Percentiles rank a stretch among this genome's conserved stretches.
These are phyloP conservation scores for Botrytis fragariae DNA, from an alignment of 2,329 filamentous ascomycete genomes.

Conservation along the genomic window DNA sequence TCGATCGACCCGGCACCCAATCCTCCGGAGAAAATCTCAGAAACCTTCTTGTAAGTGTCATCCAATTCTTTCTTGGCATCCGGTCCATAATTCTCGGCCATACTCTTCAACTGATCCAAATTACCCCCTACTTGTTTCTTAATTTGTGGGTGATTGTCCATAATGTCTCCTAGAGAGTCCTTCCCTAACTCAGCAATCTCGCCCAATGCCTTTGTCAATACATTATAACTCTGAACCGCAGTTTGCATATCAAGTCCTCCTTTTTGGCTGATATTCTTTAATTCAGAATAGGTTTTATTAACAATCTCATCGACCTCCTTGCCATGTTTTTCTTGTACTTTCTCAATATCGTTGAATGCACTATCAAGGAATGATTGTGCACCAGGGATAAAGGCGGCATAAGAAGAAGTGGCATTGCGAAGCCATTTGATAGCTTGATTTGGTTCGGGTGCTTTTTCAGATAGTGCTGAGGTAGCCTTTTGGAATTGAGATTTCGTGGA, in stretches of 20 bases:
- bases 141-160: conserved; percentile 70
- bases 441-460: conserved; percentile 60
- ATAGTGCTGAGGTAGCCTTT: conserved; percentile 57
- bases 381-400: conserved; percentile 70
- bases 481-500: conserved; percentile 61
- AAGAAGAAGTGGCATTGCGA: conserved; percentile 63
- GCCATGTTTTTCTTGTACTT: conserved; percentile 63
- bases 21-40: conserved; percentile 61
- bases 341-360: conserved; percentile 69
- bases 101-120: conserved; percentile 65
- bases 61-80: conserved; percentile 76
- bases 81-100: conserved; percentile 68
- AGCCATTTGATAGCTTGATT: conserved; percentile 67
- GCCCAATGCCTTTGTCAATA: conserved; percentile 60
- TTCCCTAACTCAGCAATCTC: conserved; percentile 60
- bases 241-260: conserved; percentile 60
- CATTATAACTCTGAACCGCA: conserved; percentile 58
- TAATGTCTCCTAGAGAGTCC: conserved; percentile 61
- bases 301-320: conserved; percentile 70
- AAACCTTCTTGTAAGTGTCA: conserved; percentile 65
- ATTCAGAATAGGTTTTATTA: conserved; percentile 63
- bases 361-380: conserved; percentile 65
- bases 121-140: conserved; percentile 71
- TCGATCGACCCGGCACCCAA: conserved; percentile 54
- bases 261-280: conserved; percentile 58